A percentile compares a stretch with the other conserved stretches of the same genome.
phyloP scores from a whole-genome alignment of 257 asterid genomes.

The Fraxinus americana region DNA sequence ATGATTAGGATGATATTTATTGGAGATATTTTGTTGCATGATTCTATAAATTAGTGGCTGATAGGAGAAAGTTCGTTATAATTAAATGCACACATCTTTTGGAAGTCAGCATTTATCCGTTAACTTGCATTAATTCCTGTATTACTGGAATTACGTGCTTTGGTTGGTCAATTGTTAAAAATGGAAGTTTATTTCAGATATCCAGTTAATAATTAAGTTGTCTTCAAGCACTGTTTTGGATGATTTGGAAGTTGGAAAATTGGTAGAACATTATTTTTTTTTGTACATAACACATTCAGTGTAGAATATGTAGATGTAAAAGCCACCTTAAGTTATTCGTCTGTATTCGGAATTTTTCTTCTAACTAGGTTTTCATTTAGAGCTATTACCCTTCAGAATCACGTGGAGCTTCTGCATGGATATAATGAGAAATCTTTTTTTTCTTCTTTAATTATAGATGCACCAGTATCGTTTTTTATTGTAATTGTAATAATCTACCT shows the following conservation, averaged over 20 bases:
- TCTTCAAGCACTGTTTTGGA: not conserved
- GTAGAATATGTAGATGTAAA: too few relatives aligned
- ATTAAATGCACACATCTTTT: not conserved
- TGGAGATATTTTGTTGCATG: slow-evolving; percentile 5
- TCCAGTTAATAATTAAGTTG: not conserved
- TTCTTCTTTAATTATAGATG: not conserved
- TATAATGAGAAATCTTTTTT: not conserved
- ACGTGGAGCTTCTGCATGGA: not conserved
- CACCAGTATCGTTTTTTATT: not conserved
- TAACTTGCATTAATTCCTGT: not conserved
- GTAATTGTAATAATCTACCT: not conserved
- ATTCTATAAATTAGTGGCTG: not conserved
- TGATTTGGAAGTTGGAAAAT: not conserved
- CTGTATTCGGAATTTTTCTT: not conserved
- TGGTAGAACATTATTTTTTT: not conserved
- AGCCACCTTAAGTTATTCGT: too few relatives aligned
- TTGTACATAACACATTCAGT: too few relatives aligned
- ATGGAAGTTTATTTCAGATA: not conserved
- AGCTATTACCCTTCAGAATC: slow-evolving; percentile 1
- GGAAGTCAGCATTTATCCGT: not conserved
- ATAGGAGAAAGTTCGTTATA: not conserved
- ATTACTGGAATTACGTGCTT: not conserved
- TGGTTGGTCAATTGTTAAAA: not conserved
- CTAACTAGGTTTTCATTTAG: slow-evolving; percentile 5
- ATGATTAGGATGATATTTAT: slow-evolving; percentile 10